Conservation (phyloP, 352 stramenopile species). For the Pythium phragmiticola region DNA sequence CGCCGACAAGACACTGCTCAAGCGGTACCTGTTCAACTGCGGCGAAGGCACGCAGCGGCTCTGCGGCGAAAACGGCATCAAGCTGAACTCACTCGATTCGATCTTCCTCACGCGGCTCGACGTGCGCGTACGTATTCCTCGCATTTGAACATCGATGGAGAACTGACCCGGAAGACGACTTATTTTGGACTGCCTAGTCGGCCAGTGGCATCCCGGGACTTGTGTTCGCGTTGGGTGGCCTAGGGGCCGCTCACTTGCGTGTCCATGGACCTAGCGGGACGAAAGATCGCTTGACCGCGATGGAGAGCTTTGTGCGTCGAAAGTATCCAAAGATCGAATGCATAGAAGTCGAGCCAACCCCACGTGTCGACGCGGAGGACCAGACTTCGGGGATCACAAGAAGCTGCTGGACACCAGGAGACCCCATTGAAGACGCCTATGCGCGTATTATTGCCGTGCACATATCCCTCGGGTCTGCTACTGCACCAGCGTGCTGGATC, state of each 20-base stretch:
- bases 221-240: slow-evolving; percentile 59
- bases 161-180: not conserved
- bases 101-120: slow-evolving; percentile 74
- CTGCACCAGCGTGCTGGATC: slow-evolving; percentile 4
- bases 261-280: slow-evolving; percentile 50
- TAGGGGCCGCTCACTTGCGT: slow-evolving; percentile 42
- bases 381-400: slow-evolving; percentile 16
- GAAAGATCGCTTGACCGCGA: slow-evolving; percentile 39
- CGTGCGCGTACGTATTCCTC: slow-evolving; percentile 33
- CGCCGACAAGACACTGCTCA: slow-evolving; percentile 51
- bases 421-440: slow-evolving; percentile 9
- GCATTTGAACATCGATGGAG: too few relatives aligned
- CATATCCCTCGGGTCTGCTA: not conserved
- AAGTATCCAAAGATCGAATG: slow-evolving; percentile 67
- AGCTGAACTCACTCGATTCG: slow-evolving; percentile 62
- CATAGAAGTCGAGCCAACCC: slow-evolving; percentile 28
- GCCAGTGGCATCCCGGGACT: slow-evolving; percentile 66
- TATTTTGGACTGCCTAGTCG: slow-evolving; percentile 29
- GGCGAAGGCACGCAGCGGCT: slow-evolving; percentile 67
- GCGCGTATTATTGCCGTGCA: slow-evolving; percentile 15
- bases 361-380: not conserved
- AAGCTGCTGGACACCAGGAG: slow-evolving; percentile 1
- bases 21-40: slow-evolving; percentile 74
- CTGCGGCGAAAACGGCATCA: slow-evolving; percentile 67
- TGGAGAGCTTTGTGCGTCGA: slow-evolving; percentile 65